Percentiles rank a stretch among this genome's conserved stretches.
These are phyloP conservation scores for Bipolaris gigantea DNA, from an alignment of 2,329 filamentous ascomycete genomes.

Conservation along the genomic window DNA sequence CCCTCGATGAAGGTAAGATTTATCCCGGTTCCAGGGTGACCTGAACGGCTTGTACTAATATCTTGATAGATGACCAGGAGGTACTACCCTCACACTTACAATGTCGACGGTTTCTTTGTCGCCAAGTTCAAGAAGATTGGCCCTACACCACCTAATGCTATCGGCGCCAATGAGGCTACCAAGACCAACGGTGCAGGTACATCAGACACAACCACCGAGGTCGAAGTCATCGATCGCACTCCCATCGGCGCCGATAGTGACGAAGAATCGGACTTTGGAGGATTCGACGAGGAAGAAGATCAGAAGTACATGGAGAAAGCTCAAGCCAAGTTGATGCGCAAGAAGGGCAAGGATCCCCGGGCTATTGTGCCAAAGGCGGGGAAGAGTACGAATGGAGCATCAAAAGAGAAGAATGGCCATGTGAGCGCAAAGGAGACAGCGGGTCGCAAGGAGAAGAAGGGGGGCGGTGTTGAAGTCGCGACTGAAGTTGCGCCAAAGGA, in stretches of 20 bases:
- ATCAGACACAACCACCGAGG: constrained; percentile 49
- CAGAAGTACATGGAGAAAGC: constrained; percentile 51
- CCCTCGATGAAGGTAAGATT: constrained; percentile 64
- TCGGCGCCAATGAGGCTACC: constrained; percentile 37
- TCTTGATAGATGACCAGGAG: constrained; percentile 30
- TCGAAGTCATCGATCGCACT: constrained; percentile 65
- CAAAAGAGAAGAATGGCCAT: constrained; percentile 5
- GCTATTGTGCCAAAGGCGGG: constrained; percentile 30
- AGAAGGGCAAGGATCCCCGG: constrained; percentile 54
- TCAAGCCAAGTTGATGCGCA: constrained; percentile 47
- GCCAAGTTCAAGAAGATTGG: constrained; percentile 95
- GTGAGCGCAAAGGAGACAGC: constrained; percentile 11
- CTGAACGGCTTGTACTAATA: background rate
- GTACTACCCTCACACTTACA: constrained; percentile 45
- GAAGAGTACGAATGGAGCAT: constrained; percentile 18
- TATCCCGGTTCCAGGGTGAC: background rate
- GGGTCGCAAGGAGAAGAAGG: constrained; percentile 18
- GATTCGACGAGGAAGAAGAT: constrained; percentile 56
- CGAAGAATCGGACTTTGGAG: constrained; percentile 51
- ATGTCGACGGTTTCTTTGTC: constrained; percentile 95
- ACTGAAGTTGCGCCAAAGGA: constrained; percentile 1
- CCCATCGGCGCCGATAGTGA: constrained; percentile 58
- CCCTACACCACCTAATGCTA: constrained; percentile 67
- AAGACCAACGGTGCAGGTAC: constrained; percentile 38
- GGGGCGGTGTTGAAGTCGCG: constrained; percentile 9